These are phyloP conservation scores for Dicorynia guianensis DNA, from an alignment of 306 rosid genomes.

Conservation along the genomic window DNA sequence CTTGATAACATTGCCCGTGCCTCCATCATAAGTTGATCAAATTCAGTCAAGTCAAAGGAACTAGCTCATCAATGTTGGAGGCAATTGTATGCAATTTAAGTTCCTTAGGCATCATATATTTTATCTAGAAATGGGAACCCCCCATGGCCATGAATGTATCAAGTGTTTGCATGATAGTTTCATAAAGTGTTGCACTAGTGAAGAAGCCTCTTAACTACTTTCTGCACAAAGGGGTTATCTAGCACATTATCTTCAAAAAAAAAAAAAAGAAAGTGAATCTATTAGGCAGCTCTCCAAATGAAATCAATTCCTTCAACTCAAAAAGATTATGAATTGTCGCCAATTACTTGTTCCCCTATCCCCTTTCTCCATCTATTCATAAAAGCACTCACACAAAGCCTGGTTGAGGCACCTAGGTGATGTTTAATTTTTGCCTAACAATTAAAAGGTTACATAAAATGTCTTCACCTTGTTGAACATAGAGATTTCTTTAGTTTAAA, in stretches of 20 bases:
- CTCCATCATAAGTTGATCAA: conserved; percentile 83
- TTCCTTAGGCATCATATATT: conserved; percentile 79
- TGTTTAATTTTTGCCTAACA: too few species aligned
- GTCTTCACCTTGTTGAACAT: too few species aligned
- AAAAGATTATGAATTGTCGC: conserved; percentile 10
- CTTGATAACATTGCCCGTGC: conserved; percentile 75
- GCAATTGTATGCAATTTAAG: conserved; percentile 46
- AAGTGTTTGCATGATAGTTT: conserved; percentile 67
- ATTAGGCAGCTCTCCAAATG: conserved; percentile 19
- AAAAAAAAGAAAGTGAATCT: conserved; percentile 36
- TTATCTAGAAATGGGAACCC: conserved; percentile 76
- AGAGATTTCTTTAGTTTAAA: too few species aligned
- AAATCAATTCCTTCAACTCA: conserved; percentile 5
- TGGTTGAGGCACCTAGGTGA: too few species aligned
- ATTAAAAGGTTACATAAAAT: too few species aligned
- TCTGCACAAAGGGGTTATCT: conserved; percentile 60
- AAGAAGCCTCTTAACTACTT: conserved; percentile 71
- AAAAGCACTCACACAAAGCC: too few species aligned
- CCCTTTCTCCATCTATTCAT: not conserved
- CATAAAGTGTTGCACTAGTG: conserved; percentile 64
- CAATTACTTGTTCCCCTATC: too few species aligned
- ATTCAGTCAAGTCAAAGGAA: conserved; percentile 58
- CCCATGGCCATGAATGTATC: conserved; percentile 71
- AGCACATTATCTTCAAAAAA: too few species aligned
- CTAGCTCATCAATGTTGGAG: conserved; percentile 44